Percentiles rank a stretch among this genome's conserved stretches.
These are phyloP conservation scores for Lodderomyces orthopsilosis DNA, from an alignment of 1,139 yeast genomes.

Conservation along the genomic window DNA sequence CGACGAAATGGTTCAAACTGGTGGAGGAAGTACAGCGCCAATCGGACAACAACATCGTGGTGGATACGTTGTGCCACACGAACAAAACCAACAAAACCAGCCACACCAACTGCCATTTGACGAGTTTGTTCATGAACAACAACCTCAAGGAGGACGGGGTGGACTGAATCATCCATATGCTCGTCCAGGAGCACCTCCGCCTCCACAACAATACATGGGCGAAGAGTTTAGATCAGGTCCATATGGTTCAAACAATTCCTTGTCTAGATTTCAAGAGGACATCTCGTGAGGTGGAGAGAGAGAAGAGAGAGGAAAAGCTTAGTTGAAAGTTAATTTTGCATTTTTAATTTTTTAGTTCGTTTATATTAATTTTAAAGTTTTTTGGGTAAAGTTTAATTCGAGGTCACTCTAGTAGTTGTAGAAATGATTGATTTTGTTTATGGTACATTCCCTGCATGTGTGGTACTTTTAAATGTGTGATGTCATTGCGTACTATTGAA, in stretches of 20 bases:
- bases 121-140: slow-evolving; percentile 1
- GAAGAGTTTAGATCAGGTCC: not conserved
- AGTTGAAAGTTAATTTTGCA: not conserved
- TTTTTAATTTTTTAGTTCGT: slow-evolving; percentile 1
- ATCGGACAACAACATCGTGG: not conserved
- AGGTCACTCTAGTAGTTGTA: no score
- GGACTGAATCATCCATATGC: not conserved
- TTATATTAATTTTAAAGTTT: not conserved
- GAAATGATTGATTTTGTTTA: no score
- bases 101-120: slow-evolving; percentile 2
- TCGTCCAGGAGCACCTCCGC: not conserved
- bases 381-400: not conserved
- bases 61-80: not conserved
- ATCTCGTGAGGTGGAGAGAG: not conserved
- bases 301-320: not conserved
- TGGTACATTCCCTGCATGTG: no score
- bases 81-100: not conserved
- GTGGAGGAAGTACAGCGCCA: not conserved
- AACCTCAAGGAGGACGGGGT: not conserved
- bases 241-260: slow-evolving; percentile 12
- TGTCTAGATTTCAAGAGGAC: slow-evolving; percentile 15
- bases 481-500: no score
- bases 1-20: slow-evolving; percentile 4
- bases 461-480: no score
- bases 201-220: not conserved